phyloP scores from a whole-genome alignment of 1,139 yeast species.

The Arxiozyma bovina region DNA sequence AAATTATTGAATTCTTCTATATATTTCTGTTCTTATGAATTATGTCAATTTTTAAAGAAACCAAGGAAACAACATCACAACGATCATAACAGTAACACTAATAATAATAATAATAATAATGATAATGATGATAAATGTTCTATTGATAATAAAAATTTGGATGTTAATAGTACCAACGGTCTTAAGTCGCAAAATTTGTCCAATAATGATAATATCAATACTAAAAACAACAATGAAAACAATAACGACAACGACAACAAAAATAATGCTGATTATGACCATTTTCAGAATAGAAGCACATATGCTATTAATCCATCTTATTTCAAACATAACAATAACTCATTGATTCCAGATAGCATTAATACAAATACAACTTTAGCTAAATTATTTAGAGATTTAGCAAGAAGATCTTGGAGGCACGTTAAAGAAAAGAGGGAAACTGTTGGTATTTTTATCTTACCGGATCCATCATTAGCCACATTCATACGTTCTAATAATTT shows the following conservation, averaged over 20 bases:
- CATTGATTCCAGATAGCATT: constrained; percentile 29
- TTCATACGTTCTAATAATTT: constrained; percentile 73
- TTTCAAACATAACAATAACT: constrained; percentile 23
- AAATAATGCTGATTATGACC: background rate
- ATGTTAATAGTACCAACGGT: background rate
- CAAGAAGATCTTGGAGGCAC: constrained; percentile 89
- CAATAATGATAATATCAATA: background rate
- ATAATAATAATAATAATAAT: background rate
- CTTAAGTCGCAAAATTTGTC: background rate
- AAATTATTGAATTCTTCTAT: constrained; percentile 69
- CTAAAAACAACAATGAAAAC: background rate
- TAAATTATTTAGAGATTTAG: constrained; percentile 74
- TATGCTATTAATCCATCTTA: constrained; percentile 22
- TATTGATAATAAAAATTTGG: background rate
- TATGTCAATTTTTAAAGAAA: constrained; percentile 36
- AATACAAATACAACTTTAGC: constrained; percentile 42
- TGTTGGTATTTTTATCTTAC: constrained; percentile 56
- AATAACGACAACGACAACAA: background rate
- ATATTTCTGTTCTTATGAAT: constrained; percentile 59
- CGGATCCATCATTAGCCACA: constrained; percentile 55
- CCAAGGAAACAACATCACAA: background rate
- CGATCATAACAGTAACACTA: constrained; percentile 13
- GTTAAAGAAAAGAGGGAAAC: constrained; percentile 43
- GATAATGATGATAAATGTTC: constrained; percentile 10
- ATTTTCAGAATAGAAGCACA: constrained; percentile 1